Evolutionary conservation across 2,329 filamentous ascomycete genomes (phyloP), one percentile per base, ranked within the genome.

Genomic region (Xylaria multiplex): DNA sequence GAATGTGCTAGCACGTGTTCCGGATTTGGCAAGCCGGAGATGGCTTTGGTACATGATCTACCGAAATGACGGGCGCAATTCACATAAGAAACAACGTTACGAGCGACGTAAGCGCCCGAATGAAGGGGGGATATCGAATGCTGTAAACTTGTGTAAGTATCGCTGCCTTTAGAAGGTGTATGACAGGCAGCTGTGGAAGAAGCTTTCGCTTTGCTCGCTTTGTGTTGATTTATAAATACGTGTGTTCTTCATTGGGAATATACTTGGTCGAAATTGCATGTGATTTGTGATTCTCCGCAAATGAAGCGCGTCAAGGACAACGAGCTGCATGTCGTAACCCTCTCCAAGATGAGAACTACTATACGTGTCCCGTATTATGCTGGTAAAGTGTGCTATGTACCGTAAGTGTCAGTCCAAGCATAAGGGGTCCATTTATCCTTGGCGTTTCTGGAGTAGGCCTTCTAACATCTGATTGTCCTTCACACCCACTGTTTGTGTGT

Each of bases 371-470:
- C 14, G 35, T 43, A 14, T 13, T 55, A 55, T 40, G 35, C 13
- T 11, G 37, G 4, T 40, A 37, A 37, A 40, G 35, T 40, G 35
- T 40, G 13, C 35, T 11, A 13, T 40, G 14, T 30, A 19, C 19
- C 19, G 22, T 55, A 43, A 6, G 37, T 45, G 22, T 65, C 64
- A 69, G 30, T 61, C 64, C 66, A 73, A 65, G 67, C 67, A 71
- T 69, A 59, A 66, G 72, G 66, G 70, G 67, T 70, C 72, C 70
- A 69, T 57, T 24, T 45, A 40, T 64, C 19, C 71, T 73, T 73
- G 67, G 70, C 70, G 62, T 66, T 66, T 64, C 64, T 37, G 50
- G 59, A 46, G 64, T 70, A 32, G 19, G 43, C 19, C 42, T 43
- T 30, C 16, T 37, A 27, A 32, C 35, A 11, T 35, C 19, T 37